A percentile compares a stretch with the other conserved stretches of the same genome.
Conservation (phyloP, 2,329 filamentous ascomycete species). For the Diplodia mutila region DNA sequence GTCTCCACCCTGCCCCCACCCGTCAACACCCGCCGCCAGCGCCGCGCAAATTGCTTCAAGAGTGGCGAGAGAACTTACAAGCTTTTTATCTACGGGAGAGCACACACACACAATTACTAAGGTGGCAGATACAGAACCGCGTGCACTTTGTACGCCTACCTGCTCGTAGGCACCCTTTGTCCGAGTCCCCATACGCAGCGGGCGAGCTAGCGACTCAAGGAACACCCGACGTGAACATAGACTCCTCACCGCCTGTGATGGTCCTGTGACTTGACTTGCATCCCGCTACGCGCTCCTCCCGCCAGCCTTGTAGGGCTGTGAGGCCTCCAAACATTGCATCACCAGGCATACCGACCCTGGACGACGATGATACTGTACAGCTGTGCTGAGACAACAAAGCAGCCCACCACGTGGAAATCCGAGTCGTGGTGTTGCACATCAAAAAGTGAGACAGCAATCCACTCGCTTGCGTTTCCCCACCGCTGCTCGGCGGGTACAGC, state of each 20-base stretch:
- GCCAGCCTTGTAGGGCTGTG: conserved; percentile 12
- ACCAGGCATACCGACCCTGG: conserved; percentile 5
- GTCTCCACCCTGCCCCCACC: conserved; percentile 6
- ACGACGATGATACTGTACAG: background rate
- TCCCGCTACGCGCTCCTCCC: background rate
- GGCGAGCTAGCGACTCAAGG: background rate
- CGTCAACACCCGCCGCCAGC: background rate
- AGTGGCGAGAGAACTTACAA: background rate
- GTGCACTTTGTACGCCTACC: too few relatives aligned
- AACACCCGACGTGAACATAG: background rate
- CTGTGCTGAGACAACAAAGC: conserved; percentile 2
- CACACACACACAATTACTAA: background rate
- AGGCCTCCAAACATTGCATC: conserved; percentile 21
- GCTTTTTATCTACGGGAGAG: background rate
- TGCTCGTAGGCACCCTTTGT: background rate
- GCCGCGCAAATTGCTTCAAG: conserved; percentile 3
- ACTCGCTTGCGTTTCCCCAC: conserved; percentile 20
- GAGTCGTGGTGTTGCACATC: conserved; percentile 18
- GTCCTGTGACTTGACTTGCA: background rate
- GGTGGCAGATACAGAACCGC: background rate
- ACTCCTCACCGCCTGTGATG: conserved; percentile 9
- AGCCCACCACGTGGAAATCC: conserved; percentile 11
- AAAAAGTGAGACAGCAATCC: conserved; percentile 9
- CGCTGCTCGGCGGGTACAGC: conserved; percentile 5
- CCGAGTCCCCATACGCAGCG: background rate